Evolutionary conservation across 176 grass and related monocot species (phyloP), one percentile per base, ranked within the genome.

Genomic region (Oryza meyeriana): DNA sequence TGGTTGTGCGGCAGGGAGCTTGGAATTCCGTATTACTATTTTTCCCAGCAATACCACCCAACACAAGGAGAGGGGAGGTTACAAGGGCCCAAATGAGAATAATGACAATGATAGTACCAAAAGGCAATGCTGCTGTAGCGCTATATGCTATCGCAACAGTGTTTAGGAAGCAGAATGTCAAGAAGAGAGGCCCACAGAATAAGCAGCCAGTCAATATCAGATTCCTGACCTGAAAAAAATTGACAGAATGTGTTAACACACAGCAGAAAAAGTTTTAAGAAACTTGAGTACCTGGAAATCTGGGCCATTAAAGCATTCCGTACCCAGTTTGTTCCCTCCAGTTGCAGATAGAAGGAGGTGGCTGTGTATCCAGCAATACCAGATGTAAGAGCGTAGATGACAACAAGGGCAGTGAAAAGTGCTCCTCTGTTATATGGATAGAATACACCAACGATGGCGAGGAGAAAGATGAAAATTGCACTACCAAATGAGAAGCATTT

Each of bases 401-500:
- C 92, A 73, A 97, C 92, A 72, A 97, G 89, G n/a, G 94, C 94
- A 71, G 94, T 97, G 77, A 97, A 97, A 75, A 97, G 92, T 63
- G 95, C 90, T 52, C 95, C 95, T 63, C 92, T 87, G 59, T 97
- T 97, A 84, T 97, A 94, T 28, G 95, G 95, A 76, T 97, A 97
- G 64, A 97, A 97, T 16, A 97, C 90, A 11, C 95, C 92, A 81
- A 97, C 84, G 55, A 97, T 80, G 55, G 95, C 95, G 1, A 97
- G 95, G 74, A 94, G 71, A 75, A 97, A 97, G 74, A 97, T 97
- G 81, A 94, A 94, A 74, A 94, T 91, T 7, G 90, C 83, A 81
- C 95, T 97, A 72, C 66, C 40, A 71, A 71, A 86, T 1, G 45
- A 78, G 17, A 77, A 79, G 29, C 39, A 14, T 68, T 62, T 50